phyloP scores from a whole-genome alignment of 179 eudicot species.

The Silene noctiflora region DNA sequence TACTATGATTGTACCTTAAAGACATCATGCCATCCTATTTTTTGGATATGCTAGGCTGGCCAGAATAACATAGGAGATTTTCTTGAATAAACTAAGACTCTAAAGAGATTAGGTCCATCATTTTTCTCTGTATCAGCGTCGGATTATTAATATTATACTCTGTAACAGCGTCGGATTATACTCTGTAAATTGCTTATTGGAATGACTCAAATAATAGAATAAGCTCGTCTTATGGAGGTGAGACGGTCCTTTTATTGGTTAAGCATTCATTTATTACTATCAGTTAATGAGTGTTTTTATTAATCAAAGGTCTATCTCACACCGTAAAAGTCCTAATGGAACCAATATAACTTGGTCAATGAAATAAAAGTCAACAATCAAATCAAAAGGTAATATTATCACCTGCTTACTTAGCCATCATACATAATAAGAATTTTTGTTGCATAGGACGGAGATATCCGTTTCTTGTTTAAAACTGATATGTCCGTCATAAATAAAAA shows the following conservation, averaged over 20 bases:
- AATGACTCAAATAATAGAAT: not conserved
- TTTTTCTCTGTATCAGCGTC: too few species aligned
- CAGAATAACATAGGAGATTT: not conserved
- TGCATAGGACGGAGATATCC: not conserved
- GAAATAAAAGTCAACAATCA: not conserved
- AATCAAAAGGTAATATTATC: too few species aligned
- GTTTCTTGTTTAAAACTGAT: too few species aligned
- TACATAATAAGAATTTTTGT: not conserved
- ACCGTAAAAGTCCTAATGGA: not conserved
- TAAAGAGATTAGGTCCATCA: too few species aligned
- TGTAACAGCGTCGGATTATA: too few species aligned
- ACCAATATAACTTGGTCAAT: not conserved
- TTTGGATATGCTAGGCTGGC: conserved; percentile 6
- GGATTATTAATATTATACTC: too few species aligned
- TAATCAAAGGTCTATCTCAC: conserved; percentile 4
- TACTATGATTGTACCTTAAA: not conserved
- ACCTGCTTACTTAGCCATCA: not conserved
- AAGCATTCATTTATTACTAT: too few species aligned
- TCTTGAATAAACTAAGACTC: too few species aligned
- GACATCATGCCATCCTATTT: not conserved
- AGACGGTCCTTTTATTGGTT: too few species aligned
- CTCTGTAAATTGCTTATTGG: too few species aligned
- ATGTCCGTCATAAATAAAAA: too few species aligned
- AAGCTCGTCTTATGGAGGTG: not conserved
- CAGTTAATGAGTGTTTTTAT: not conserved